A percentile compares a stretch with the other conserved stretches of the same genome.
phyloP scores from a whole-genome alignment of 345 rosid genomes.

The Gossypium australe region DNA sequence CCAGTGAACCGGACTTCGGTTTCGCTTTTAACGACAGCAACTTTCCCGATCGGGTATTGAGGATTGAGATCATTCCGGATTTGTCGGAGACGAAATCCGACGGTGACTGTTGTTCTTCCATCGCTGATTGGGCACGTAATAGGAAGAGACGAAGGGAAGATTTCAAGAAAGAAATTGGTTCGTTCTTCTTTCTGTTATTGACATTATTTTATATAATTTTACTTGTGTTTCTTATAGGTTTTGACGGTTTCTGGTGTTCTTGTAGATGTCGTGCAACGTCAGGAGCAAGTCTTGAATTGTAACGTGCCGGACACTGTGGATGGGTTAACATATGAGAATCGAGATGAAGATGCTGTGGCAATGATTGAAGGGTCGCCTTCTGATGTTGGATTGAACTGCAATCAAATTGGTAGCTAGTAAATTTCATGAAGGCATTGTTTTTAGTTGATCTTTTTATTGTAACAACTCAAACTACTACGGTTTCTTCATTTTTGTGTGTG shows the following conservation, averaged over 20 bases:
- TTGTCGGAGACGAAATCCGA: constrained; percentile 35
- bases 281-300: constrained; percentile 50
- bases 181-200: background rate
- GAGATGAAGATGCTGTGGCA: constrained; percentile 52
- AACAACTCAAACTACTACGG: background rate
- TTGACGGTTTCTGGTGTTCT: background rate
- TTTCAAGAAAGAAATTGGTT: constrained; percentile 40
- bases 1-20: constrained; percentile 47
- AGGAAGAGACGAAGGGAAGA: constrained; percentile 73
- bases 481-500: background rate
- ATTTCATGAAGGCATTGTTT: background rate
- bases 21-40: constrained; percentile 76
- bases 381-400: constrained; percentile 25
- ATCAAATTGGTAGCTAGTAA: constrained; percentile 26
- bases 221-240: background rate
- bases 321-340: constrained; percentile 44
- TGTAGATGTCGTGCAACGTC: constrained; percentile 23
- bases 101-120: constrained; percentile 41
- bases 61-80: constrained; percentile 55
- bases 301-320: constrained; percentile 47
- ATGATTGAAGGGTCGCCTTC: constrained; percentile 49
- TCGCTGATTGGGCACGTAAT: constrained; percentile 61
- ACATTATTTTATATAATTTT: background rate
- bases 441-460: background rate
- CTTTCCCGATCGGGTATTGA: constrained; percentile 73